Conservation (phyloP, 2,329 filamentous ascomycete genomes). For the Bipolaris victoriae region DNA sequence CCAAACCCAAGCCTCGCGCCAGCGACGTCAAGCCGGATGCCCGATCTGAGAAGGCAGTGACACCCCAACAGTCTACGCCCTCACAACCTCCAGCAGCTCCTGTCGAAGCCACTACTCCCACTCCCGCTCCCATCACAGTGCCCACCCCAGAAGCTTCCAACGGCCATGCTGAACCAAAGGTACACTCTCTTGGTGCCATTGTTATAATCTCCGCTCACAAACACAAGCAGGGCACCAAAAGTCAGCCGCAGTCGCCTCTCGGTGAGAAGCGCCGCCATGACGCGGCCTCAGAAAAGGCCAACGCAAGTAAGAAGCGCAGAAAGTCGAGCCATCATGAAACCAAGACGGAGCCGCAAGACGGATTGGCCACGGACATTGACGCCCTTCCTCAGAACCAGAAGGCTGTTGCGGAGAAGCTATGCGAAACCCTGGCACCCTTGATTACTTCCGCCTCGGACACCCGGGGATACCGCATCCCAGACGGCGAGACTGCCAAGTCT, state of each 20-base stretch:
- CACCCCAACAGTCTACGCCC: slow-evolving; percentile 27
- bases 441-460: slow-evolving; percentile 72
- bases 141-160: slow-evolving; percentile 29
- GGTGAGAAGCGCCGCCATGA: slow-evolving; percentile 49
- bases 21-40: slow-evolving; percentile 65
- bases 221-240: slow-evolving; percentile 32
- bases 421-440: slow-evolving; percentile 70
- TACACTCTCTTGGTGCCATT: slow-evolving; percentile 2
- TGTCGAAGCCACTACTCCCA: slow-evolving; percentile 19
- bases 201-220: slow-evolving; percentile 12
- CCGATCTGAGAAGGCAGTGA: slow-evolving; percentile 48
- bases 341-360: slow-evolving; percentile 22
- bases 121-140: slow-evolving; percentile 17
- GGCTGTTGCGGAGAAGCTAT: slow-evolving; percentile 71
- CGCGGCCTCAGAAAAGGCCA: slow-evolving; percentile 39
- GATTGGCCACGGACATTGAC: slow-evolving; percentile 27
- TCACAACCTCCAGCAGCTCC: slow-evolving; percentile 19
- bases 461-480: slow-evolving; percentile 66
- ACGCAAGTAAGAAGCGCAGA: slow-evolving; percentile 43
- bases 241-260: slow-evolving; percentile 43
- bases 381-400: slow-evolving; percentile 69
- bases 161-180: slow-evolving; percentile 36
- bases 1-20: slow-evolving; percentile 65
- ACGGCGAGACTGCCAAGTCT: slow-evolving; percentile 67
- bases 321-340: slow-evolving; percentile 45